These are phyloP conservation scores for Allium sativum DNA, from an alignment of 106 monocot genomes.

Conservation along the genomic window DNA sequence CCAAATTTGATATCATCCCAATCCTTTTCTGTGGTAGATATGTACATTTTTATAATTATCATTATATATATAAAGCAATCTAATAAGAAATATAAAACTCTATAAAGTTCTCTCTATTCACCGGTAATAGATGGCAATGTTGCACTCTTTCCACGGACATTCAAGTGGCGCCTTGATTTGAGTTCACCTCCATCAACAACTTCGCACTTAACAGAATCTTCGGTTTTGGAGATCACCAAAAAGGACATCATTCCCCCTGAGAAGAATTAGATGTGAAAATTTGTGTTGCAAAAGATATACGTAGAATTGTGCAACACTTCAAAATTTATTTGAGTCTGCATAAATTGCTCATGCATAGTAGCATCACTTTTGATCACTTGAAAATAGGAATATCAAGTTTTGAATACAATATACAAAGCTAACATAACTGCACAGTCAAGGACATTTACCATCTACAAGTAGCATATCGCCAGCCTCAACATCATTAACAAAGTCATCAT, in stretches of 20 bases:
- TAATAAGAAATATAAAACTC: background rate
- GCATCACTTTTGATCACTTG: background rate
- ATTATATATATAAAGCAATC: background rate
- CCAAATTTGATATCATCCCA: slow-evolving; percentile 99
- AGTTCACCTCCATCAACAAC: slow-evolving; percentile 98
- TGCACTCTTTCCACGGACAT: slow-evolving; percentile 98
- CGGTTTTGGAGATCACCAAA: slow-evolving; percentile 75
- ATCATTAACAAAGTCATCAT: slow-evolving; percentile 97
- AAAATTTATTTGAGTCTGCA: background rate
- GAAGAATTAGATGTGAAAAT: background rate
- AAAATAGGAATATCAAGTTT: background rate
- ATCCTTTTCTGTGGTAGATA: slow-evolving; percentile 71
- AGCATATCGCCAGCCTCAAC: slow-evolving; percentile 96
- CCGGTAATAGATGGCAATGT: slow-evolving; percentile 96
- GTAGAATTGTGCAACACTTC: background rate
- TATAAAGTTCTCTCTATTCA: slow-evolving; percentile 1
- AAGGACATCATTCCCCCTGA: slow-evolving; percentile 99
- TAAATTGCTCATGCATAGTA: background rate
- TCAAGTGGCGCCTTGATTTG: slow-evolving; percentile 90
- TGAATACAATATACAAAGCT: background rate
- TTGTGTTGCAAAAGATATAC: background rate
- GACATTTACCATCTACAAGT: slow-evolving; percentile 75
- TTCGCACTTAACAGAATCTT: slow-evolving; percentile 92
- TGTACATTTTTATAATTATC: background rate
- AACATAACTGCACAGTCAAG: background rate